A percentile compares a stretch with the other conserved stretches of the same genome.
These are phyloP conservation scores for Pleurotus platypus DNA, from an alignment of 768 basidiomycete species.

Conservation along the genomic window DNA sequence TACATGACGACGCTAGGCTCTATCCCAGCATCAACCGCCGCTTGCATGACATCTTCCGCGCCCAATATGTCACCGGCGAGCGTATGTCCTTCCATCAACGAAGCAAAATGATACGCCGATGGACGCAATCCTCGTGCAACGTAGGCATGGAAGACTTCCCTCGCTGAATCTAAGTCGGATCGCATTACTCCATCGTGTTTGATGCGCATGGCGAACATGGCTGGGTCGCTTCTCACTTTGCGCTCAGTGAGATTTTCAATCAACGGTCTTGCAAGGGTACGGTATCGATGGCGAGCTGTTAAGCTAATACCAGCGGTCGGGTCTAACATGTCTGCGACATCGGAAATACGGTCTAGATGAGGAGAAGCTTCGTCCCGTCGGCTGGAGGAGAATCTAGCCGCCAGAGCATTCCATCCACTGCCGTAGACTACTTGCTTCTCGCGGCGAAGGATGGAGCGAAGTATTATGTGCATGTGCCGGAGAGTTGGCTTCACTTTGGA, in stretches of 20 bases:
- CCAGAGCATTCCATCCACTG: constrained; percentile 42
- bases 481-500: constrained; percentile 41
- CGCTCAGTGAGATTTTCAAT: constrained; percentile 43
- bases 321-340: constrained; percentile 34
- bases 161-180: constrained; percentile 46
- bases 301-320: constrained; percentile 44
- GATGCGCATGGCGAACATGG: constrained; percentile 60
- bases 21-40: constrained; percentile 46
- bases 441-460: constrained; percentile 47
- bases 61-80: constrained; percentile 53
- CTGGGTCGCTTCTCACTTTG: constrained; percentile 50
- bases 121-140: constrained; percentile 67
- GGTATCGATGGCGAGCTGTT: constrained; percentile 24
- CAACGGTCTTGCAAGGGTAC: constrained; percentile 33
- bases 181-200: constrained; percentile 54
- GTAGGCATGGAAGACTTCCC: constrained; percentile 54
- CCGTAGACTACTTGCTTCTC: constrained; percentile 45
- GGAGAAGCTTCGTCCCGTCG: constrained; percentile 13
- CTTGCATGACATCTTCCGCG: constrained; percentile 53
- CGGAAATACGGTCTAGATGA: constrained; percentile 18
- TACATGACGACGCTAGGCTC: constrained; percentile 64
- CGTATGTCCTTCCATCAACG: constrained; percentile 75
- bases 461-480: constrained; percentile 52
- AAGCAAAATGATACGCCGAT: constrained; percentile 67
- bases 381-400: constrained; percentile 34